Conservation (phyloP, 2,329 filamentous ascomycete genomes). For the Leptodontidium sp. region DNA sequence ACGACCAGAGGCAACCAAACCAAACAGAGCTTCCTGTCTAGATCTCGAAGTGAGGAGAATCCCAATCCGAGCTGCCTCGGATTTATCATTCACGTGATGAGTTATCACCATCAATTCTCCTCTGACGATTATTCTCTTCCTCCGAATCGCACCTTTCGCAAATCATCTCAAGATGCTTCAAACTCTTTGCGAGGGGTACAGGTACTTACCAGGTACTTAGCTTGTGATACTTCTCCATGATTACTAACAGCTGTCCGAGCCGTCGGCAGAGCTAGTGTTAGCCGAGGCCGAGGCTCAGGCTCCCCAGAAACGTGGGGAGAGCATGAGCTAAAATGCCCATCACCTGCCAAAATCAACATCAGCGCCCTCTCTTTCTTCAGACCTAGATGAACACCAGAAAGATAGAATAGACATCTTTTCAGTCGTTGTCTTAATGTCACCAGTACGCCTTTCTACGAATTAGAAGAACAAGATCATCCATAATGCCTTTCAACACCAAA, state of each 20-base stretch:
- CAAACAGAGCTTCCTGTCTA: too few relatives aligned
- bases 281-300: neutral
- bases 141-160: neutral
- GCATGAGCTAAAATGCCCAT: neutral
- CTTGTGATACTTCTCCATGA: slow-evolving; percentile 1
- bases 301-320: slow-evolving; percentile 13
- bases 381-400: slow-evolving; percentile 13
- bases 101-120: neutral
- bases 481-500: slow-evolving; percentile 51
- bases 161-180: neutral
- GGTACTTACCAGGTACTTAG: neutral
- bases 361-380: neutral
- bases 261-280: neutral
- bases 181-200: neutral
- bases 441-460: neutral
- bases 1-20: too few relatives aligned
- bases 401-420: slow-evolving; percentile 30
- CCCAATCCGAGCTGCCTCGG: too few relatives aligned
- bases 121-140: neutral
- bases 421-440: neutral
- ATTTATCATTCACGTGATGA: too few relatives aligned
- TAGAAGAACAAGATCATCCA: slow-evolving; percentile 18
- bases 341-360: slow-evolving; percentile 17
- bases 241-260: slow-evolving; percentile 9
- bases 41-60: too few relatives aligned